Conservation (phyloP, 495 filamentous ascomycete genomes). For the Penicillium verhagenii region DNA sequence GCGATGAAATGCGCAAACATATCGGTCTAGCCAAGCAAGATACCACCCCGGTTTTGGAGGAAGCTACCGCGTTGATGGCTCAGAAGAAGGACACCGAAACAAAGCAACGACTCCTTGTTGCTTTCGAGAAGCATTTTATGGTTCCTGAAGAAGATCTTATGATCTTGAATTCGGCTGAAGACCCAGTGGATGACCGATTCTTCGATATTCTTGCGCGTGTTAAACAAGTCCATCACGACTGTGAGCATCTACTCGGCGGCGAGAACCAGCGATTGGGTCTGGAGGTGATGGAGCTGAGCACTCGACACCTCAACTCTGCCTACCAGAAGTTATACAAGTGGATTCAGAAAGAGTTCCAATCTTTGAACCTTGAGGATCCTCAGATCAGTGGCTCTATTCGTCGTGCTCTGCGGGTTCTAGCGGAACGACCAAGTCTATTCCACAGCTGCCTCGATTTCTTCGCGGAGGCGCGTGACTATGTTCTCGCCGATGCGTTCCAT, state of each 20-base stretch:
- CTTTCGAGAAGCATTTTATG: conserved; percentile 82
- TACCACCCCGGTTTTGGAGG: conserved; percentile 73
- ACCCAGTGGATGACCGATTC: conserved; percentile 82
- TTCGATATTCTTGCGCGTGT: conserved; percentile 77
- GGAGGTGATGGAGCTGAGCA: conserved; percentile 88
- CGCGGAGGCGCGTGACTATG: conserved; percentile 82
- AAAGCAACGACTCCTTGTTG: conserved; percentile 81
- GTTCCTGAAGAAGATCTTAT: conserved; percentile 76
- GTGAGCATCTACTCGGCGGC: conserved; percentile 81
- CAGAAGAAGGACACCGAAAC: conserved; percentile 76
- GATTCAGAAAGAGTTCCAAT: conserved; percentile 92
- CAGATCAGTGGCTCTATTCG: conserved; percentile 86
- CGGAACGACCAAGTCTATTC: conserved; percentile 86
- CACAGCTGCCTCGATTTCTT: conserved; percentile 94
- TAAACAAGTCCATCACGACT: conserved; percentile 85
- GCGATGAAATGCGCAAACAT: conserved; percentile 76
- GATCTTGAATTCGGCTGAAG: conserved; percentile 68
- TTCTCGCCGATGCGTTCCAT: conserved; percentile 88
- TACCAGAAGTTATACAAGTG: conserved; percentile 95
- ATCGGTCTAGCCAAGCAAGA: conserved; percentile 71
- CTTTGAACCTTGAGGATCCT: conserved; percentile 89
- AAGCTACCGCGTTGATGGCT: conserved; percentile 69
- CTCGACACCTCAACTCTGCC: conserved; percentile 79
- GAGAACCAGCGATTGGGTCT: conserved; percentile 84
- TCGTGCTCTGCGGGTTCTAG: conserved; percentile 79